These are phyloP conservation scores for Prinsepia uniflora DNA, from an alignment of 306 rosid genomes.

Conservation along the genomic window DNA sequence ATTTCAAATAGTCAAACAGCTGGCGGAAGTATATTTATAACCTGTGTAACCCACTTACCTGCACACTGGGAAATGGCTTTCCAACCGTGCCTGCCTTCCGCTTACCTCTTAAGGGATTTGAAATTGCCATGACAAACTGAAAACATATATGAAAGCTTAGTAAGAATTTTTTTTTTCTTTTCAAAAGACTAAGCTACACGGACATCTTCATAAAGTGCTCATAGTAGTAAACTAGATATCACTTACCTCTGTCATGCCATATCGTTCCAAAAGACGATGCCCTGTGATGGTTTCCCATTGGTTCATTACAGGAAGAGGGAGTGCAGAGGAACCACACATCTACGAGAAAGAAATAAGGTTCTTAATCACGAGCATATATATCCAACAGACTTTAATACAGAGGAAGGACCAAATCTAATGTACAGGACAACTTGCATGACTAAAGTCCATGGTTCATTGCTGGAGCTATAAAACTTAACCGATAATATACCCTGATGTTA, in stretches of 20 bases:
- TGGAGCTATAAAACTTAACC: neutral
- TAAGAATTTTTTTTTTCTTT: constrained; percentile 1
- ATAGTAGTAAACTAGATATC: constrained; percentile 14
- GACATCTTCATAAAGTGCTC: constrained; percentile 7
- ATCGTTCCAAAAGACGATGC: constrained; percentile 87
- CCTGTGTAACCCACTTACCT: constrained; percentile 52
- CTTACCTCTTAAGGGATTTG: constrained; percentile 84
- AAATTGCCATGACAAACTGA: constrained; percentile 94
- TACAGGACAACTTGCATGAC: constrained; percentile 10
- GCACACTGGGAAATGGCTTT: constrained; percentile 84
- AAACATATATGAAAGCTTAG: constrained; percentile 13
- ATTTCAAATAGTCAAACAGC: neutral
- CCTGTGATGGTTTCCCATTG: constrained; percentile 86
- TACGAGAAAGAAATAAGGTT: constrained; percentile 15
- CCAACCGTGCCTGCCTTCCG: constrained; percentile 93
- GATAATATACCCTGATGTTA: neutral
- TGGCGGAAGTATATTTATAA: constrained; percentile 5
- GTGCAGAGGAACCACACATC: constrained; percentile 99
- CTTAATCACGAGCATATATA: constrained; percentile 4
- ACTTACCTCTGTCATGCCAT: constrained; percentile 95
- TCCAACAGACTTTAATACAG: constrained; percentile 13
- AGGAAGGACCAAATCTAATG: constrained; percentile 3
- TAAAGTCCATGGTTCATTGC: constrained; percentile 1
- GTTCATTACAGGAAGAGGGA: constrained; percentile 85
- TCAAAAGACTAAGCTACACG: constrained; percentile 6